phyloP scores from a whole-genome alignment of 225 moss, liverwort and hornwort genomes.

The Antitrichia curtipendula region DNA sequence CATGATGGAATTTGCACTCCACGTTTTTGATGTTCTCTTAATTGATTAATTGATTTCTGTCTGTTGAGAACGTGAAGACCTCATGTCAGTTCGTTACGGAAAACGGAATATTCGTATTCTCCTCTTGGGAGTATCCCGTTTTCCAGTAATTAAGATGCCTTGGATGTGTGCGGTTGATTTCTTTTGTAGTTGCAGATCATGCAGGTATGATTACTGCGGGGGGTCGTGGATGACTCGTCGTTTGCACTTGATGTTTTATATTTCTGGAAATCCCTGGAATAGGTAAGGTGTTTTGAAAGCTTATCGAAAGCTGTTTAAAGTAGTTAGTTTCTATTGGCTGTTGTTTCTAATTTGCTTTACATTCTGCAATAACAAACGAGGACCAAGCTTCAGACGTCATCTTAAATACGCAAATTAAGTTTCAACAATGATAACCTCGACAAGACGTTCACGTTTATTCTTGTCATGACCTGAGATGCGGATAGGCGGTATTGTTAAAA shows the following conservation, averaged over 20 bases:
- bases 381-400: not conserved
- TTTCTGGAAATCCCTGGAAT: too few relatives aligned
- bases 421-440: not conserved
- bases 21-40: too few relatives aligned
- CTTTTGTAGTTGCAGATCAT: not conserved
- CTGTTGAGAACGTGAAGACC: not conserved
- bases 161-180: not conserved
- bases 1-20: not conserved
- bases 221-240: not conserved
- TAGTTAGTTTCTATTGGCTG: not conserved
- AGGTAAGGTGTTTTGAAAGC: not conserved
- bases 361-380: not conserved
- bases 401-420: not conserved
- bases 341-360: not conserved
- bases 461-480: not conserved
- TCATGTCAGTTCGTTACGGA: not conserved
- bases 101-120: not conserved
- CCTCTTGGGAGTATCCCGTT: not conserved
- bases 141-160: not conserved
- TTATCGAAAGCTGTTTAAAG: not conserved
- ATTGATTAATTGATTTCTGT: not conserved
- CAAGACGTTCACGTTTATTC: not conserved
- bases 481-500: not conserved
- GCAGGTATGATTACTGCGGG: not conserved
- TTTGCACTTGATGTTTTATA: not conserved